phyloP scores from a whole-genome alignment of 805 yeast species.

The Jamesozyma piceae region DNA sequence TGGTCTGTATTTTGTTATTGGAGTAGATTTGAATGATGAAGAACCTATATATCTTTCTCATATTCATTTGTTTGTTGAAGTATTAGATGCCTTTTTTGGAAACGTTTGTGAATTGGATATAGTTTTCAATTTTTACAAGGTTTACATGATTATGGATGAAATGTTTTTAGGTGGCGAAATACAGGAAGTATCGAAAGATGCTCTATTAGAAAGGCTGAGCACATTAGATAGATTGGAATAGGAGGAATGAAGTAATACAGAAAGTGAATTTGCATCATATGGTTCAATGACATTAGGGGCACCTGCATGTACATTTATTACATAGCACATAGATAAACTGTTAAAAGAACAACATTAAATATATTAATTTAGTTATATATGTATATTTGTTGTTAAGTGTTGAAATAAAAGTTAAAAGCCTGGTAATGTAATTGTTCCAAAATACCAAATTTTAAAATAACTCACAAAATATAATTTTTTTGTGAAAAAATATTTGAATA shows the following conservation, averaged over 20 bases:
- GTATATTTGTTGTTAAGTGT: background rate
- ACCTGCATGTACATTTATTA: background rate
- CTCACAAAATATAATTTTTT: too few species aligned
- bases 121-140: slow-evolving; percentile 83
- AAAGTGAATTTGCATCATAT: too few species aligned
- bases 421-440: background rate
- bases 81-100: slow-evolving; percentile 75
- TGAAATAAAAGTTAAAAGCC: too few species aligned
- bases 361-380: too few species aligned
- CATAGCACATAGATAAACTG: too few species aligned
- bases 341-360: background rate
- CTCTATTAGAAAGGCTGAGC: slow-evolving; percentile 54
- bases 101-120: slow-evolving; percentile 90
- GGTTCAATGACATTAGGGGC: too few species aligned
- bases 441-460: too few species aligned
- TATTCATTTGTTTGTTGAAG: slow-evolving; percentile 81
- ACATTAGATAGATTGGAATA: slow-evolving; percentile 55
- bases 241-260: too few species aligned
- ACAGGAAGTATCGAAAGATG: slow-evolving; percentile 70
- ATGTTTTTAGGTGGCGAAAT: slow-evolving; percentile 85
- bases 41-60: slow-evolving; percentile 77
- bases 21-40: slow-evolving; percentile 70
- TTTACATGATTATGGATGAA: slow-evolving; percentile 76
- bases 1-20: slow-evolving; percentile 79
- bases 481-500: too few species aligned